Evolutionary conservation across 306 rosid genomes (phyloP), one percentile per base, ranked within the genome.

Genomic region (Gastrolobium bilobum): DNA sequence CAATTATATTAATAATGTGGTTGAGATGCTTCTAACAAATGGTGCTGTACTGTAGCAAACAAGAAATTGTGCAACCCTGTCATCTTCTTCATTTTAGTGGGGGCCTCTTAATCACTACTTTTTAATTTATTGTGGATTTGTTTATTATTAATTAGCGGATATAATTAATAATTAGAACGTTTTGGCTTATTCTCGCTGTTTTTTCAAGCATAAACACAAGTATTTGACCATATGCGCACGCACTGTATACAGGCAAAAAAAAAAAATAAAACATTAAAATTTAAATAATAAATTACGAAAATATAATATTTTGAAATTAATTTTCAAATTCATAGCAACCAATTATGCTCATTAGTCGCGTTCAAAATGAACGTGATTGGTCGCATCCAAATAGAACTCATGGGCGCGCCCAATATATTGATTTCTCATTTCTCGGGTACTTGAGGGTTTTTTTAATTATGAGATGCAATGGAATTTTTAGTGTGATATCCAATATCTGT

Each of bases 1-100:
- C 75, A 47, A 53, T 70, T 35, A 71, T 42, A 51, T 50, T 42
- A 15, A 63, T 64, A 8, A 40, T 73, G 48, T 38, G 80, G 75
- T 61, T 50, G 26, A 60, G 83, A 79, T 79, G 64, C 71, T 71
- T 69, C 65, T 71, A 38, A 29, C 60, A 38, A 58, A 29, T 9
- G 13, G 43, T 75, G 35, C 77, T 50, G 78, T 75, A 52, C 77
- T 50, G 78, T 75, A 52, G 68, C 30, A 10, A 59, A 69, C 33
- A 42, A 52, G 73, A 76, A 75, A 81, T 46, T 47, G 10, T 3
- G 42, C 76, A 67, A 67, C 15, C 65, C 2, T 65, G 61, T 44
- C 37, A 10, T 65, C 53, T 26, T 56, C 15, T 64, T 64, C 75
- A 34, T 64, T 65, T 43, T 11, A 20, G 76, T 67, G 40, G 81